Evolutionary conservation across 2,329 filamentous ascomycete genomes (phyloP).

Genomic region (Colletotrichum theobromicola): DNA sequence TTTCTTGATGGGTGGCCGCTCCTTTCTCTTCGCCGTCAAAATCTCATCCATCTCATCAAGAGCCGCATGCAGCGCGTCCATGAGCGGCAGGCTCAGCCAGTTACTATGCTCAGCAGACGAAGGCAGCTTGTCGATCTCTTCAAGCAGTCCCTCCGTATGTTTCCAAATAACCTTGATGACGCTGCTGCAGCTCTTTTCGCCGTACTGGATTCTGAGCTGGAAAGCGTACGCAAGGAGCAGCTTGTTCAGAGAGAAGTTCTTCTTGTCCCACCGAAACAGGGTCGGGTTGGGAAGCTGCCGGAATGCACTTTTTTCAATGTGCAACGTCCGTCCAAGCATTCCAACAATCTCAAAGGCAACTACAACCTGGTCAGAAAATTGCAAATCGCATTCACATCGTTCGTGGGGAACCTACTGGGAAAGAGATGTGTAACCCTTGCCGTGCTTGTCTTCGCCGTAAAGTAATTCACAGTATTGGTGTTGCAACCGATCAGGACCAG

Average conservation of each 20-base stretch:
- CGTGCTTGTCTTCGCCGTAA: constrained; percentile 35
- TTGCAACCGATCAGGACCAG: constrained; percentile 60
- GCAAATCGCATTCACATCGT: not conserved
- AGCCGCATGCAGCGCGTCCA: constrained; percentile 44
- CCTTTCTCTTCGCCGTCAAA: constrained; percentile 38
- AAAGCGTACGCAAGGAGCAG: constrained; percentile 44
- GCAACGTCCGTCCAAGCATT: constrained; percentile 59
- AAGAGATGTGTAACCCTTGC: constrained; percentile 53
- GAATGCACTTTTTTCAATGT: constrained; percentile 54
- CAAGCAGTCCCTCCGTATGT: constrained; percentile 28
- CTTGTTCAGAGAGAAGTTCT: constrained; percentile 48
- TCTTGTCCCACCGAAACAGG: constrained; percentile 56
- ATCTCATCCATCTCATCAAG: constrained; percentile 48
- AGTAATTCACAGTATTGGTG: constrained; percentile 53
- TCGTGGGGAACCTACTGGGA: constrained; percentile 40
- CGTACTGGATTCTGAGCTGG: constrained; percentile 26
- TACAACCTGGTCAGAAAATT: constrained; percentile 25
- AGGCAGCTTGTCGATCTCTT: not conserved
- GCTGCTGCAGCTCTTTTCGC: not conserved
- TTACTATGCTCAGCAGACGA: constrained; percentile 15
- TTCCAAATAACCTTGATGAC: constrained; percentile 25
- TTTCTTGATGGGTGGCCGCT: not conserved
- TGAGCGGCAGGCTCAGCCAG: constrained; percentile 37
- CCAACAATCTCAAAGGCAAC: constrained; percentile 64
- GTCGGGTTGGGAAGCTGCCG: constrained; percentile 64